phyloP scores from a whole-genome alignment of 2,329 filamentous ascomycete genomes.

The Trichophyton verrucosum region DNA sequence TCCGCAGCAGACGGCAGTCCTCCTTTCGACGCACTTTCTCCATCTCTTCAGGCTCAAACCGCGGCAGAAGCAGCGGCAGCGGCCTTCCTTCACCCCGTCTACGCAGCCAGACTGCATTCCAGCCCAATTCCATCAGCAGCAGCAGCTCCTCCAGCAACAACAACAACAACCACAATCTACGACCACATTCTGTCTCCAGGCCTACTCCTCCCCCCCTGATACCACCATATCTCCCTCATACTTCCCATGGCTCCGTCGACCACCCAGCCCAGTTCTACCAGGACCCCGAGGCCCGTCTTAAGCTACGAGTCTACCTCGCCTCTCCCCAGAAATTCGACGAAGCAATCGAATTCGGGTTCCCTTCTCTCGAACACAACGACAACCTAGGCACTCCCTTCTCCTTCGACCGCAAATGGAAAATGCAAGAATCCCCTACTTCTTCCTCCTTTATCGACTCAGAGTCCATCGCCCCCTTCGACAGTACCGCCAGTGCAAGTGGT shows the following conservation, averaged over 20 bases:
- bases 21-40: slow-evolving; percentile 62
- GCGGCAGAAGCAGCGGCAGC: slow-evolving; percentile 27
- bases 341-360: slow-evolving; percentile 86
- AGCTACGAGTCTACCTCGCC: slow-evolving; percentile 71
- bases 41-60: slow-evolving; percentile 34
- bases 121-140: slow-evolving; percentile 22
- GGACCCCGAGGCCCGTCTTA: slow-evolving; percentile 76
- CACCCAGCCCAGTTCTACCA: slow-evolving; percentile 70
- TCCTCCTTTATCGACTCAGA: not conserved
- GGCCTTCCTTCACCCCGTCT: slow-evolving; percentile 29
- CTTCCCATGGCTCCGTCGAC: slow-evolving; percentile 48
- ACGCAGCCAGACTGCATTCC: slow-evolving; percentile 19
- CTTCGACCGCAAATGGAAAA: slow-evolving; percentile 26
- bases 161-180: slow-evolving; percentile 21
- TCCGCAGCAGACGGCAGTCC: slow-evolving; percentile 31
- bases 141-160: not conserved
- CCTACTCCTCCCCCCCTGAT: slow-evolving; percentile 19
- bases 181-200: slow-evolving; percentile 27
- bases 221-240: slow-evolving; percentile 38
- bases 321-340: slow-evolving; percentile 94
- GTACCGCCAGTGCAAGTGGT: not conserved
- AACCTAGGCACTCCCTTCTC: slow-evolving; percentile 15
- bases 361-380: slow-evolving; percentile 34
- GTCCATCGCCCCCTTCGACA: not conserved
- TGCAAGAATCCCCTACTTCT: slow-evolving; percentile 28